Evolutionary conservation across 805 yeast genomes (phyloP), one percentile per base, ranked within the genome.

Genomic region (Komagataella ulmi): DNA sequence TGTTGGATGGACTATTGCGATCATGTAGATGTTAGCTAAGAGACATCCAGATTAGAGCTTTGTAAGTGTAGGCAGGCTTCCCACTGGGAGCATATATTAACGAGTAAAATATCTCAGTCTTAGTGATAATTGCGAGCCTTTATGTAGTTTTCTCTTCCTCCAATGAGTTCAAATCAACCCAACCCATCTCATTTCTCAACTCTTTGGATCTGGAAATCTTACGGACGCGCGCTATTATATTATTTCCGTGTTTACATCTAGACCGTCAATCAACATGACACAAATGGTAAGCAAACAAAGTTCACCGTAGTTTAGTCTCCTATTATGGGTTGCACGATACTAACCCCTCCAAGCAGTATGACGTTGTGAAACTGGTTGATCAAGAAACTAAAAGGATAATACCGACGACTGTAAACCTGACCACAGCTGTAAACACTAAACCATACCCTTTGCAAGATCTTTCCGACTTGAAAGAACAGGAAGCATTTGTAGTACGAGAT

Each of bases 401-500:
- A 30, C 40, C 40, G 40, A 30, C 40, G 8, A 30, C 40, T 4
- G 40, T 30, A 10, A 30, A 30, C 40, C 40, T 30, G 14, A 30
- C 40, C 40, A 30, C 40, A 10, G 14, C 40, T 4, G 40, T 30
- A 10, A 30, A 30, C 40, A 30, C 40, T 10, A 48, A 48, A 23
- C 45, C 50, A 8, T 48, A 24, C 17, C 50, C 40, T 43, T 23
- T 49, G 8, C 19, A 44, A 8, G 24, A 44, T 18, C 40, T 49
- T 4, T n/a, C 51, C n/a, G 21, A 43, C 10, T 61, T 73, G 3
- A 70, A 75, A 49, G 73, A 75, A 3, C 96, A 88, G 61, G 96
- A 89, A 61, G 82, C 86, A 0, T 71, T 82, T 23, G 74, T 93
- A 1, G 70, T 85, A 14, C 73, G 77, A 53, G 99, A 91, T 62